A percentile compares a stretch with the other conserved stretches of the same genome.
These are phyloP conservation scores for Simplicillium sp. DNA, from an alignment of 2,329 filamentous ascomycete genomes.

Conservation along the genomic window DNA sequence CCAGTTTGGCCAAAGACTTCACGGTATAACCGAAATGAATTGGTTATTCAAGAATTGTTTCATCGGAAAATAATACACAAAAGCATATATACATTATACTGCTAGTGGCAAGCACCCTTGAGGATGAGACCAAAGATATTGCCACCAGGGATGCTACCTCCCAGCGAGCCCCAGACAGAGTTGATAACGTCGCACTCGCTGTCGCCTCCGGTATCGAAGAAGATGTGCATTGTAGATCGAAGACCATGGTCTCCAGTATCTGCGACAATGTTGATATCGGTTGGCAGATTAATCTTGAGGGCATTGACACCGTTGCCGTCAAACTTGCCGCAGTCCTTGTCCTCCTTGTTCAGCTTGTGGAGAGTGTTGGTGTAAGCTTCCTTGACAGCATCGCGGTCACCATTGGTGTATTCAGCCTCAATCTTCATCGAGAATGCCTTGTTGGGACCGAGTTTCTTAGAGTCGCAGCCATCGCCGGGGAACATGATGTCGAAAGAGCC, in stretches of 20 bases:
- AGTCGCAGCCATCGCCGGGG: conserved; percentile 5
- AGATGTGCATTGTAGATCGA: conserved; percentile 7
- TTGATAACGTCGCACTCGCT: conserved; percentile 3
- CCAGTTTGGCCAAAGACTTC: no score
- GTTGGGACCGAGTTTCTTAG: conserved; percentile 2
- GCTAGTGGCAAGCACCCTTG: conserved; percentile 4
- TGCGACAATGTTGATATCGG: conserved; percentile 5
- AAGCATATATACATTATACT: no score
- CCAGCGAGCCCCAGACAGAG: conserved; percentile 1
- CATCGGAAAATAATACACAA: no score
- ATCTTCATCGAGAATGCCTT: conserved; percentile 4
- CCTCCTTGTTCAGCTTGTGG: conserved; percentile 4
- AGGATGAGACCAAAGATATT: conserved; percentile 4
- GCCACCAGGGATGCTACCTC: conserved; percentile 3
- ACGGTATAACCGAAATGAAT: no score
- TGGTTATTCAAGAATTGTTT: no score
- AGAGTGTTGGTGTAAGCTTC: conserved; percentile 6
- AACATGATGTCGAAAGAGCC: conserved; percentile 5
- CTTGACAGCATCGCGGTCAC: conserved; percentile 6
- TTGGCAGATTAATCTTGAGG: conserved; percentile 3
- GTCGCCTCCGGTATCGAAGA: conserved; percentile 4
- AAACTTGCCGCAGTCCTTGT: conserved; percentile 4
- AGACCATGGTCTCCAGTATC: conserved; percentile 6
- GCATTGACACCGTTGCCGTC: conserved; percentile 3
- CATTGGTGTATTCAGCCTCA: conserved; percentile 5